Base-by-base conservation (phyloP, 306 rosid species). In the Ormosia semicastrata region DNA sequence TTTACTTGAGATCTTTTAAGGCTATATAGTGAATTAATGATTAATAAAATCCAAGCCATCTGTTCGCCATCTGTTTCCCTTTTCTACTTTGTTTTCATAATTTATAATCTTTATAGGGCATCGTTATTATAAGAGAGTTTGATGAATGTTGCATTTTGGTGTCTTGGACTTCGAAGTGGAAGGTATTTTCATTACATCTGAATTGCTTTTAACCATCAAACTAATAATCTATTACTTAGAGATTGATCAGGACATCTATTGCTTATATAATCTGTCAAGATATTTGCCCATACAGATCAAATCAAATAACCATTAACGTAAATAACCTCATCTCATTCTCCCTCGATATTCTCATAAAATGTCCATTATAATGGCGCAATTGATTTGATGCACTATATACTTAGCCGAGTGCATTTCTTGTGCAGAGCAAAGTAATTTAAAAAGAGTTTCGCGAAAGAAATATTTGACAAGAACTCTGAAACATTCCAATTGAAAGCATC, bases 1-100 rank as follows among this genome's bases (percentile, higher is more conserved):
- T 75, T 68, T 69, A 68, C 32, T 60, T 49, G 24, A 49, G 81
- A 66, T 76, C 40, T 71, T 71, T 66, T n/a, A 30, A 70, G 81
- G 85, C 33, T 41, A 77, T 44, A 69, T 34, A 71, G 53, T 14
- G 69, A 34, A 47, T 66, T 66, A 14, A 41, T 64, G 49, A 81
- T 81, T 46, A 52, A 66, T 72, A 60, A 80, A 73, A 62, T 77
- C n/a, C 9, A 24, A 14, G 73, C 52, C 34, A 41, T 54, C 36
- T 64, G 47, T 41, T 32, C 13, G 73, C 52, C 34, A 41, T 54
- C 36, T 64, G 47, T 41, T 32, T 8, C 41, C 44, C 43, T 6
- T 24, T 53, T 14, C 50, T 53, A n/a, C 11, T 59, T 75, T 6
- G 24, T 78, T 64, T n/a, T 41, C 40, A 15, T 40, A 15, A 59